These are phyloP conservation scores for Cyclostephanos tholiformis DNA, from an alignment of 108 stramenopile species.

Conservation along the genomic window DNA sequence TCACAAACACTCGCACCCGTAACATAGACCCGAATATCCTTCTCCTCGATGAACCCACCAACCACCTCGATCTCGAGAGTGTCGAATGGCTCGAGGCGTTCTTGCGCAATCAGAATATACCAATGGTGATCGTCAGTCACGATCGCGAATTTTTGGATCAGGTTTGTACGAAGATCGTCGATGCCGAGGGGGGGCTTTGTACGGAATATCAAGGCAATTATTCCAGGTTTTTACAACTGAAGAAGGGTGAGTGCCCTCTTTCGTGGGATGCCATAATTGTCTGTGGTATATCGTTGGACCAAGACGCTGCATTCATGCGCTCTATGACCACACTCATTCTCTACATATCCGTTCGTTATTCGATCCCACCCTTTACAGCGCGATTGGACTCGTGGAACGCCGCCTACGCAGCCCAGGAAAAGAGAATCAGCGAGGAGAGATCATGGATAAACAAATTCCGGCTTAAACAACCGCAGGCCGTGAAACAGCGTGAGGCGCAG, in stretches of 20 bases:
- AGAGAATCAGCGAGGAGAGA: constrained; percentile 93
- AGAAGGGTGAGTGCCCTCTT: constrained; percentile 56
- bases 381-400: constrained; percentile 94
- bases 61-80: constrained; percentile 87
- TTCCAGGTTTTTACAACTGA: constrained; percentile 89
- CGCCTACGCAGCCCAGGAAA: constrained; percentile 92
- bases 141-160: constrained; percentile 99
- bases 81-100: constrained; percentile 98
- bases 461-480: constrained; percentile 85
- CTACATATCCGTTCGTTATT: no score
- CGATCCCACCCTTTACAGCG: constrained; percentile 29
- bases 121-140: constrained; percentile 98
- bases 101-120: constrained; percentile 89
- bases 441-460: constrained; percentile 92
- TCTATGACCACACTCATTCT: neutral
- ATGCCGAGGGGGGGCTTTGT: constrained; percentile 91
- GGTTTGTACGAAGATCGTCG: constrained; percentile 95
- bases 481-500: constrained; percentile 76
- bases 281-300: neutral
- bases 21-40: constrained; percentile 90
- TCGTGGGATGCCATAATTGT: neutral
- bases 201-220: constrained; percentile 95
- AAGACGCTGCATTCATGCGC: neutral
- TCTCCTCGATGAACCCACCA: constrained; percentile 92
- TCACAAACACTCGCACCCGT: neutral